Evolutionary conservation across 1,284 basidiomycete species (phyloP), one percentile per base, ranked within the genome.

Genomic region (Salmacisia buchloeana): DNA sequence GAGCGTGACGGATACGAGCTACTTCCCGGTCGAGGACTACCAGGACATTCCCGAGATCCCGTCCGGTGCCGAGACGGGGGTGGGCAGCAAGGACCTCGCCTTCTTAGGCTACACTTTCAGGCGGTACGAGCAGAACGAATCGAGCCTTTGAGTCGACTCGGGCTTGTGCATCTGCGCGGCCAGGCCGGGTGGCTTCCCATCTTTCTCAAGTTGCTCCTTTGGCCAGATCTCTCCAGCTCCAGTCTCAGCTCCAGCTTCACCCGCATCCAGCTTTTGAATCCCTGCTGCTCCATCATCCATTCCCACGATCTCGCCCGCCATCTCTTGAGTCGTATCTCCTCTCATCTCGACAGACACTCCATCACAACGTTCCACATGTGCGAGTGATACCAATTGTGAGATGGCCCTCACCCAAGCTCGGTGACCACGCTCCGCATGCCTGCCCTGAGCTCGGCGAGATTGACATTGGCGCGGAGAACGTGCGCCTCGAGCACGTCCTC

Each of bases 21-120:
- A 97, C 83, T 97, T 97, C 87, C 94, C 94, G 1, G 94, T 91
- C 25, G 94, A 97, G 71, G 94, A 97, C 79, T 87, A 96, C 63
- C 88, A 90, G 67, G 88, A 92, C 75, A 86, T 91, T 13, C 83
- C 85, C 1, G 83, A 92, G 65, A 87, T 75, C 23, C 77, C 77
- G 1, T 35, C 60, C 3, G 76, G 76, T 3, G 76, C 77, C 0
- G 77, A 79, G 27, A 61, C 68, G 5, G 72, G 72, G 12, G 70
- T 71, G 12, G 75, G 72, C n/a, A 73, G 68, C 60, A 76, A 75
- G 63, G 76, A 79, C 59, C 62, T 78, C 9, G 75, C 76, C 18
- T 79, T 79, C 65, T 58, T 79, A 23, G 77, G 77, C 18, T 79
- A 76, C 56, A 79, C 77, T 1, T 79, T 69, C 63, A 64, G 77